These are phyloP conservation scores for Fusarium austroafricanum DNA, from an alignment of 2,329 filamentous ascomycete genomes.

Conservation along the genomic window DNA sequence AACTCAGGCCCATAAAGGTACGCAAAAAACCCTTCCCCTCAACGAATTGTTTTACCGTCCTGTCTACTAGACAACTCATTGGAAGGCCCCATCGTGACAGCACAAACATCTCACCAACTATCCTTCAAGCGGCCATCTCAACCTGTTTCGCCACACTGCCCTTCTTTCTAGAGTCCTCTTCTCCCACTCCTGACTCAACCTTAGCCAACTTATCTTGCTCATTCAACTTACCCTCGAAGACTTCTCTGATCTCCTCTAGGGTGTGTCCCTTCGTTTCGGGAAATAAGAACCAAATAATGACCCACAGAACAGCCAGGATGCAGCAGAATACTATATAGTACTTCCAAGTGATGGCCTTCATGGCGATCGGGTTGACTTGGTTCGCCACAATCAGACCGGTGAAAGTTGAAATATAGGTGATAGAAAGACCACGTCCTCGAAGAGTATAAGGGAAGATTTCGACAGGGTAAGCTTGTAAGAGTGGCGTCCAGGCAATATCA, in stretches of 20 bases:
- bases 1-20: too few relatives aligned
- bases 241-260: conserved; percentile 47
- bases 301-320: conserved; percentile 49
- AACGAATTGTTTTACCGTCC: too few relatives aligned
- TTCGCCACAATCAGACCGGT: conserved; percentile 50
- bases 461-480: conserved; percentile 47
- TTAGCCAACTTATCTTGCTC: neutral
- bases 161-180: neutral
- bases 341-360: conserved; percentile 53
- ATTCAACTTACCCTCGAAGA: conserved; percentile 45
- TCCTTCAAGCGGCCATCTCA: neutral
- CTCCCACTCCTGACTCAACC: neutral
- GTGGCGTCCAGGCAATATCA: conserved; percentile 50
- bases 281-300: conserved; percentile 53
- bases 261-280: conserved; percentile 49
- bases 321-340: conserved; percentile 56
- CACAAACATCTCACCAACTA: too few relatives aligned
- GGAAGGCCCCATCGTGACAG: too few relatives aligned
- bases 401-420: conserved; percentile 35
- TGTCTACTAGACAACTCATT: too few relatives aligned
- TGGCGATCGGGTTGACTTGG: conserved; percentile 55
- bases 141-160: neutral
- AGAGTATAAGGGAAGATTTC: conserved; percentile 45
- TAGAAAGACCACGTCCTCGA: conserved; percentile 34
- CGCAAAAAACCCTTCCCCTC: too few relatives aligned